Evolutionary conservation across 306 rosid genomes (phyloP), one percentile per base, ranked within the genome.

Genomic region (Prosopis cineraria): DNA sequence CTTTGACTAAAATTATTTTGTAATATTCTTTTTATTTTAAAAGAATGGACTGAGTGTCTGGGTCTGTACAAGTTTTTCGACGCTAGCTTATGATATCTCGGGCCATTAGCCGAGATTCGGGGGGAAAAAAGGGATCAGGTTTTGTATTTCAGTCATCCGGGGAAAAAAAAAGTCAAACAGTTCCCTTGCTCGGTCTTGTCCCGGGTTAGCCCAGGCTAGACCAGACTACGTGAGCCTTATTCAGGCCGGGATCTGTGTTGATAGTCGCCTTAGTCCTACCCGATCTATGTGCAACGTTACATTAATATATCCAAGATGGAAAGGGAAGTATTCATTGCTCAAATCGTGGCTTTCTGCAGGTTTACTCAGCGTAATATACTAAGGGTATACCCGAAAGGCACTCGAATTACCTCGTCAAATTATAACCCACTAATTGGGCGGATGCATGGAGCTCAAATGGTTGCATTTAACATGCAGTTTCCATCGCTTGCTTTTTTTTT

Each of bases 391-490:
- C 99, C 99, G 13, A 96, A 96, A 89, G 97, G 97, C 48, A 91
- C 82, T 44, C 97, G 99, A 63, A 82, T 96, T 65, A 89, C 90
- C 83, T 96, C 99, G 8, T 96, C 99, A 48, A 96, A 96, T 78
- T 96, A 91, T 79, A 96, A 96, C 78, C 99, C 99, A 62, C 75
- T 96, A 72, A 87, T 96, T 84, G 99, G 97, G 82, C 93, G 99
- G 99, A 82, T 80, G 77, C 97, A 96, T 84, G 99, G 99, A 67
- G 99, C 99, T 80, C 99, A 96, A 76, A 88, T 96, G 99, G 99
- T 96, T 80, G 99, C 99, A 73, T 93, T 96, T 74, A 96, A 96
- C 83, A 96, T 96, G 99, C 99, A 96, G 99, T 96, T 71, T 59
- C n/a, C 52, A 4, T 55, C 72, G 63, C 48, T 53, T 53, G 17